Evolutionary conservation across 1,139 yeast genomes (phyloP).

Genomic region (Candida gigantensis): DNA sequence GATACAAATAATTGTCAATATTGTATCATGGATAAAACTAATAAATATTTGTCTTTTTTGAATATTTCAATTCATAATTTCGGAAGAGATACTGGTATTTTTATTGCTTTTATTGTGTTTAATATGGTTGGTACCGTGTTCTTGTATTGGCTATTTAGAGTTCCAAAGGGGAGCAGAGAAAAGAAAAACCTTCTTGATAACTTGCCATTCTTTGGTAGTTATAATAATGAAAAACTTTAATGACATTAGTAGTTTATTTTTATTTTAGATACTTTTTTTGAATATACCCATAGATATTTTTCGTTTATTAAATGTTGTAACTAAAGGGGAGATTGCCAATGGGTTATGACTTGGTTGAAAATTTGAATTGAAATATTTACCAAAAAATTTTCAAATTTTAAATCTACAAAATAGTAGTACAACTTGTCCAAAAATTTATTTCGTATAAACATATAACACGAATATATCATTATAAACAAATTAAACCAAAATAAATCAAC

Average conservation of each 20-base stretch:
- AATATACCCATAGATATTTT: too few species aligned
- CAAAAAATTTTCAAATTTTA: too few species aligned
- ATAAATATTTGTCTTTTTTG: conserved; percentile 48
- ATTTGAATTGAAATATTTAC: not conserved
- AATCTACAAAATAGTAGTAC: too few species aligned
- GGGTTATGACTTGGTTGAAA: too few species aligned
- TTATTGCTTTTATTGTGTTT: conserved; percentile 46
- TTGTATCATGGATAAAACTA: conserved; percentile 52
- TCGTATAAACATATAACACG: too few species aligned
- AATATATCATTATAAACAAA: too few species aligned
- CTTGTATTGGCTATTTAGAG: conserved; percentile 78
- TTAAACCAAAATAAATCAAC: too few species aligned
- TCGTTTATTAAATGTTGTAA: too few species aligned
- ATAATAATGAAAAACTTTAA: conserved; percentile 1
- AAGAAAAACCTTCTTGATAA: conserved; percentile 9
- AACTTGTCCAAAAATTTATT: too few species aligned
- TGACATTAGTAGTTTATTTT: not conserved
- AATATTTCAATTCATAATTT: conserved; percentile 45
- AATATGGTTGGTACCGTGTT: conserved; percentile 53
- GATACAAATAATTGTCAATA: conserved; percentile 48
- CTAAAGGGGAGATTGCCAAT: too few species aligned
- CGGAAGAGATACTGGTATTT: conserved; percentile 74
- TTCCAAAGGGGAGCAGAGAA: conserved; percentile 31
- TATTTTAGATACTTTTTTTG: not conserved
- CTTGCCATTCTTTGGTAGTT: conserved; percentile 1